Evolutionary conservation across 106 monocot species (phyloP).

Genomic region (Platanthera guangdongensis): DNA sequence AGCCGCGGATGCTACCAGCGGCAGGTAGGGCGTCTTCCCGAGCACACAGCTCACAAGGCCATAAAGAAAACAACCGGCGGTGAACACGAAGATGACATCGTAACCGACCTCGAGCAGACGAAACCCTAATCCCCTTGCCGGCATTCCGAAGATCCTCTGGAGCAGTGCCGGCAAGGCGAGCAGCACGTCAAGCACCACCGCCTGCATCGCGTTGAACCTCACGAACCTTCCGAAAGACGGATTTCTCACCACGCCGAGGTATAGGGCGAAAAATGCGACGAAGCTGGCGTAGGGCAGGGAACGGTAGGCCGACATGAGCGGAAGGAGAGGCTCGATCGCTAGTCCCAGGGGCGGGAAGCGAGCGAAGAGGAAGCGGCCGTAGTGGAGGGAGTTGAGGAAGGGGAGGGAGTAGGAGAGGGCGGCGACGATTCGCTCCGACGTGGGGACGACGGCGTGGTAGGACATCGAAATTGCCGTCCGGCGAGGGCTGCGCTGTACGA

Average conservation of each 20-base stretch:
- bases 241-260: conserved; percentile 76
- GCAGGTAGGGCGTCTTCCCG: conserved; percentile 68
- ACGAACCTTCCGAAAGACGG: conserved; percentile 52
- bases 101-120: conserved; percentile 48
- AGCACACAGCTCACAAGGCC: conserved; percentile 47
- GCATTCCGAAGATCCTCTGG: conserved; percentile 46
- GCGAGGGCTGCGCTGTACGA: neutral
- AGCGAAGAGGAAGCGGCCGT: conserved; percentile 68
- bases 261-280: conserved; percentile 81
- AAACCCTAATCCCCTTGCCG: conserved; percentile 45
- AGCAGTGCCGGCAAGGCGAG: conserved; percentile 52
- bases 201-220: conserved; percentile 83
- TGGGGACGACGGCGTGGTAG: conserved; percentile 32
- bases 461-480: conserved; percentile 14
- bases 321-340: conserved; percentile 56
- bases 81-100: conserved; percentile 34
- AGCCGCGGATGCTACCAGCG: conserved; percentile 63
- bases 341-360: conserved; percentile 35
- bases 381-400: conserved; percentile 75
- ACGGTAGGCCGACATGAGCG: conserved; percentile 46
- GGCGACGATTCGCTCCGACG: conserved; percentile 57
- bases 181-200: conserved; percentile 72
- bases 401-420: conserved; percentile 67
- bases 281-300: conserved; percentile 61
- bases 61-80: conserved; percentile 49